phyloP scores from a whole-genome alignment of 2,329 filamentous ascomycete species.

The Metarhizium robertsii region DNA sequence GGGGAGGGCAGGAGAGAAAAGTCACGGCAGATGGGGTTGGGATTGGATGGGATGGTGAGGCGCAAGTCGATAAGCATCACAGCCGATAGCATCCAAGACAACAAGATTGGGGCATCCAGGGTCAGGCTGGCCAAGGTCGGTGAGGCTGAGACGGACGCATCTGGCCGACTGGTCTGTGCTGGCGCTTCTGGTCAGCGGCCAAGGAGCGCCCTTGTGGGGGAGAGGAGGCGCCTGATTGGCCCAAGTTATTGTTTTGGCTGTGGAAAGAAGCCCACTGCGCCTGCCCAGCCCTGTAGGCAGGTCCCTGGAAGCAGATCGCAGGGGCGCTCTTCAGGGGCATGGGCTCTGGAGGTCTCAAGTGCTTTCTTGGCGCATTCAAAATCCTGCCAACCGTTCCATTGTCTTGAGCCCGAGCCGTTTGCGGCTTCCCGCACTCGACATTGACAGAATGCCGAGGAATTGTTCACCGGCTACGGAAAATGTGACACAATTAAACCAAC shows the following conservation, averaged over 20 bases:
- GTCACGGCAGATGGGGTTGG: neutral
- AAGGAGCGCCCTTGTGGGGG: neutral
- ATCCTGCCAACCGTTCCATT: neutral
- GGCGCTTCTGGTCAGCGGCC: neutral
- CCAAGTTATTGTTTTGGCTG: neutral
- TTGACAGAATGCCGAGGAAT: too few species aligned
- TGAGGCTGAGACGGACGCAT: neutral
- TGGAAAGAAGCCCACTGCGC: too few species aligned
- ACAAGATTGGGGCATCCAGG: neutral
- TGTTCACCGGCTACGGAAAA: neutral
- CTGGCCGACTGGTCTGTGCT: neutral
- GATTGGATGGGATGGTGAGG: neutral
- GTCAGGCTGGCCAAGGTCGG: neutral
- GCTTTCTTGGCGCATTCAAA: too few species aligned
- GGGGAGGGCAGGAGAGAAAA: neutral
- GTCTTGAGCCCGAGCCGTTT: neutral
- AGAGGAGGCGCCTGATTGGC: neutral
- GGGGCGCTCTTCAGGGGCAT: too few species aligned
- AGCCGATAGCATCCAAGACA: neutral
- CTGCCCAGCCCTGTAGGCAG: neutral
- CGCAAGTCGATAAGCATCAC: neutral
- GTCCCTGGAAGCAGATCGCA: too few species aligned
- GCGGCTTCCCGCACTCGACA: too few species aligned
- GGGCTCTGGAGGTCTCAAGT: too few species aligned
- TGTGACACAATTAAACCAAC: neutral